Evolutionary conservation across 352 stramenopile genomes (phyloP), one percentile per base, ranked within the genome.

Genomic region (Pythium biforme): DNA sequence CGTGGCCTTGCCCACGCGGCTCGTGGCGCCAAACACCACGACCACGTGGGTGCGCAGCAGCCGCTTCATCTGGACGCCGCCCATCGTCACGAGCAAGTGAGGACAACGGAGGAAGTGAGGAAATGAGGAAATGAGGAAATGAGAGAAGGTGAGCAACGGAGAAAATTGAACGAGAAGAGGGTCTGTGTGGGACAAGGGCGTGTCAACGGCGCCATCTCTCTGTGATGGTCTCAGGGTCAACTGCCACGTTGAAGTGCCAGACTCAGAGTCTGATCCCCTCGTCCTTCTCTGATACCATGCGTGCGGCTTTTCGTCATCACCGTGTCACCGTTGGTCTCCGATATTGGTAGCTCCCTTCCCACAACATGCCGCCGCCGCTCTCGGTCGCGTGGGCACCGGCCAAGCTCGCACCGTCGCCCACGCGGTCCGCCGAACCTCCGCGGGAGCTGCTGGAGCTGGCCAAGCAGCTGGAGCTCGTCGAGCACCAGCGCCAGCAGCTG

Each of bases 1-100:
- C 26, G 75, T 64, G 4, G 81, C 70, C 17, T 76, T 75, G 15
- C 83, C 83, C 26, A 91, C 78, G 39, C 81, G 83, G 49, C 73
- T 91, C 20, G 76, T 89, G 55, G 76, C 81, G 6, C 83, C 83
- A 50, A 93, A 91, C 54, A 93, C 81, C 39, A 93, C 83, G 46
- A 93, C 77, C 47, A 90, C 75, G 14, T 73, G 73, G 15, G 77
- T 69, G 4, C 70, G 70, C 61, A 89, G 69, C 58, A 92, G 41
- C 60, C 85, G 88, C 26, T 76, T 79, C 33, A 92, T 62, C 49
- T 79, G 66, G 27, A 89, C 51, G n/a, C 55, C 58, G 23, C 59
- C 59, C 59, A 66, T 64, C 33, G 37, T 20, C 23, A 19, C 19
- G 26, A 19, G 25, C 6, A 40, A 49, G 0, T 20, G 31, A 26